Conservation (phyloP, 208 protist genomes). For the Leishmania gerbilli region DNA sequence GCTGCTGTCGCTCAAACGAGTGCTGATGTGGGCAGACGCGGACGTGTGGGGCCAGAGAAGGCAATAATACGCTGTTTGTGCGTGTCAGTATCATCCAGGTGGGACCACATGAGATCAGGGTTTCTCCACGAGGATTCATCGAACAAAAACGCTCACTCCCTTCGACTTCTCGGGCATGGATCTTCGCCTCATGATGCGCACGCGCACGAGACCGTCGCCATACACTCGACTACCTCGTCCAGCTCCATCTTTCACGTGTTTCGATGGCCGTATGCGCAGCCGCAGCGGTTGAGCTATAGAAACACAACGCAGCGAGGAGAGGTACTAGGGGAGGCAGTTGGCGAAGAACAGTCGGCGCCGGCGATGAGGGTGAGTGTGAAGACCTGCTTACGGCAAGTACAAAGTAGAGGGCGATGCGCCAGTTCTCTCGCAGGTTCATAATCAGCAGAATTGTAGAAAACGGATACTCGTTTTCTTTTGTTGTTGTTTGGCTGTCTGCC, state of each 20-base stretch:
- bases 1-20: neutral
- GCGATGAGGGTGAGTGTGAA: neutral
- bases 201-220: neutral
- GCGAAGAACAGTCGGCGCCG: neutral
- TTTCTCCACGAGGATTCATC: constrained; percentile 19
- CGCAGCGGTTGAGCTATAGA: neutral
- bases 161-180: constrained; percentile 1
- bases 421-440: neutral
- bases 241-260: no score
- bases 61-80: constrained; percentile 2
- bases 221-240: neutral
- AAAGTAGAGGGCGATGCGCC: constrained; percentile 1
- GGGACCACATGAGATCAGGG: constrained; percentile 1
- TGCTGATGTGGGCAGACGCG: neutral
- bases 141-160: constrained; percentile 7
- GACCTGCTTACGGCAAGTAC: neutral
- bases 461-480: neutral
- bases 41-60: neutral
- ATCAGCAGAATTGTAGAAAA: neutral
- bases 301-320: neutral
- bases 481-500: no score
- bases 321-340: neutral
- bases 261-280: neutral
- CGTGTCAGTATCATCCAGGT: constrained; percentile 9
- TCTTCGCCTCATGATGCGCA: neutral